These are phyloP conservation scores for Mycena galericulata DNA, from an alignment of 768 basidiomycete genomes.

Conservation along the genomic window DNA sequence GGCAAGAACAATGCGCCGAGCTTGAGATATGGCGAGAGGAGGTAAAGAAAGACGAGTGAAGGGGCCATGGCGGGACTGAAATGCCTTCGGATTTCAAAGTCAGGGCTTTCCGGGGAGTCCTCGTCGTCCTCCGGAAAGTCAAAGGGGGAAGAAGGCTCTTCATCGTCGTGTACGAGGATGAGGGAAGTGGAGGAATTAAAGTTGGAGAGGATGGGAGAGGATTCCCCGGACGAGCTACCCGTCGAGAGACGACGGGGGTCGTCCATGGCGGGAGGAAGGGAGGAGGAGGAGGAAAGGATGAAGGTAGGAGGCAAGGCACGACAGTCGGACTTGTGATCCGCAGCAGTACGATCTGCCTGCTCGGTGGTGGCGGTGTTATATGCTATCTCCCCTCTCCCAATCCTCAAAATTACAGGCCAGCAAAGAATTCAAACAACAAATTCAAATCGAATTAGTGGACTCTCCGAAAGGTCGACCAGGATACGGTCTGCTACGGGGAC, in stretches of 20 bases:
- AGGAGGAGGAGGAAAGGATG: background rate
- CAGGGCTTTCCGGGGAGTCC: constrained; percentile 58
- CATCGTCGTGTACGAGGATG: constrained; percentile 70
- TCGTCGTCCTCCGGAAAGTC: constrained; percentile 60
- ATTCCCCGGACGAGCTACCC: constrained; percentile 34
- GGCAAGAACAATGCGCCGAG: constrained; percentile 76
- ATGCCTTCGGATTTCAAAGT: constrained; percentile 56
- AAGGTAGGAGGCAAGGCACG: background rate
- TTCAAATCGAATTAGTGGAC: no score
- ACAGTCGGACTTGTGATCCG: background rate
- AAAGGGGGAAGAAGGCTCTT: constrained; percentile 55
- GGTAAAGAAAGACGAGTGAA: constrained; percentile 72
- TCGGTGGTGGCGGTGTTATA: no score
- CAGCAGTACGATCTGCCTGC: background rate
- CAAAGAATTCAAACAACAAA: no score
- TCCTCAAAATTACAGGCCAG: no score
- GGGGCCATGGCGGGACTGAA: constrained; percentile 68
- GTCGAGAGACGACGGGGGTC: constrained; percentile 32
- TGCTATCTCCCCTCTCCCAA: no score
- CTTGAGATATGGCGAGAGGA: constrained; percentile 75
- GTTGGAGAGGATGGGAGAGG: constrained; percentile 41
- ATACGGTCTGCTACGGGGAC: no score
- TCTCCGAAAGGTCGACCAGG: no score
- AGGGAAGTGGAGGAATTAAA: constrained; percentile 65
- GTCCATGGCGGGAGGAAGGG: constrained; percentile 15